Evolutionary conservation across 2,329 filamentous ascomycete genomes (phyloP).

Genomic region (Penicillium sp.): DNA sequence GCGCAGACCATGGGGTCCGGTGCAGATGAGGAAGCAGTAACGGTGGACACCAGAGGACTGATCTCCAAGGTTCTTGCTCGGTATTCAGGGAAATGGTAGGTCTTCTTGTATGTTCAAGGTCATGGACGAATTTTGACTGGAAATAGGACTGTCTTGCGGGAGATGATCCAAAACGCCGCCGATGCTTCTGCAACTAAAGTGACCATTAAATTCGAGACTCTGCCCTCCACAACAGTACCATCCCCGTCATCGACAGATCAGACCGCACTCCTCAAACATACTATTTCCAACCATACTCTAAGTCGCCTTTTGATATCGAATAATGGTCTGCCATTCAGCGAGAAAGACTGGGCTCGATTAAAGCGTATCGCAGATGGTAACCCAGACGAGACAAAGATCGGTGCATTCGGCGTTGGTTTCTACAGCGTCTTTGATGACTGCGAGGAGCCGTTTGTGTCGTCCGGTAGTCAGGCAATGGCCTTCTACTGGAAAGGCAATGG

Average conservation of each 20-base stretch:
- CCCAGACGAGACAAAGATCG: constrained; percentile 97
- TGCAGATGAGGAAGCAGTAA: constrained; percentile 93
- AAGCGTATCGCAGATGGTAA: constrained; percentile 99
- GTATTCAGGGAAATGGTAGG: constrained; percentile 94
- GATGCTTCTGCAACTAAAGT: constrained; percentile 89
- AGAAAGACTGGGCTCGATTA: constrained; percentile 86
- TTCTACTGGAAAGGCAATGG: constrained; percentile 99
- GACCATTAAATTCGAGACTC: constrained; percentile 84
- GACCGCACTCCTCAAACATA: constrained; percentile 73
- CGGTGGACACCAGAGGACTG: constrained; percentile 90
- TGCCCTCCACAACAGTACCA: constrained; percentile 73
- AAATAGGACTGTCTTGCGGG: constrained; percentile 62
- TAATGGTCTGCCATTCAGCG: constrained; percentile 79
- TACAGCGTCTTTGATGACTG: constrained; percentile 98
- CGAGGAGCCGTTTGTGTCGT: constrained; percentile 94
- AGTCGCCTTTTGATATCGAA: constrained; percentile 87
- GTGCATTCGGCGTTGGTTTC: constrained; percentile 96
- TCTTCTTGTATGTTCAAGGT: constrained; percentile 18
- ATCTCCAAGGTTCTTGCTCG: constrained; percentile 97
- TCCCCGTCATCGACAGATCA: constrained; percentile 60
- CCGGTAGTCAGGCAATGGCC: constrained; percentile 86
- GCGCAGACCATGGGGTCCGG: constrained; percentile 81
- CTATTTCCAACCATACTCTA: constrained; percentile 77
- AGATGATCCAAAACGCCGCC: constrained; percentile 97
- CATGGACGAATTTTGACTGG: constrained; percentile 8